Evolutionary conservation across 1,139 yeast species (phyloP).

Genomic region (Lodderomyces elongisporus): DNA sequence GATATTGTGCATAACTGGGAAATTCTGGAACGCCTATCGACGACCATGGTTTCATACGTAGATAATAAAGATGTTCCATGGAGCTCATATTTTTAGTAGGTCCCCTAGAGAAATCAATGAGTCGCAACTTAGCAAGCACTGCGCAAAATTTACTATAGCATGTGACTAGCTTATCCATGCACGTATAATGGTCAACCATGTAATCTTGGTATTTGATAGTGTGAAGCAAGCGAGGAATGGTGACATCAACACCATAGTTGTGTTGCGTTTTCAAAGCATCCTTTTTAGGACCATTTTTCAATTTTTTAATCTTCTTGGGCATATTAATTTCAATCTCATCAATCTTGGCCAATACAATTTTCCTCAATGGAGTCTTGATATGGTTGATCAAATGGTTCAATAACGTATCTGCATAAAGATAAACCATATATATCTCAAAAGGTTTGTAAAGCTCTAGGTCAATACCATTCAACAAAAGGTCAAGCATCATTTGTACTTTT

Average conservation of each 20-base stretch:
- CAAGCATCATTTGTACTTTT: constrained; percentile 67
- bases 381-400: constrained; percentile 46
- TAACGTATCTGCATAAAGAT: constrained; percentile 62
- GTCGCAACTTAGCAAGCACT: constrained; percentile 20
- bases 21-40: constrained; percentile 75
- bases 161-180: constrained; percentile 31
- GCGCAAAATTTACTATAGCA: constrained; percentile 20
- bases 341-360: constrained; percentile 33
- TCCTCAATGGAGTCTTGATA: constrained; percentile 40
- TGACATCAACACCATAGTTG: constrained; percentile 15
- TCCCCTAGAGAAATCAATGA: constrained; percentile 27
- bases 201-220: constrained; percentile 16
- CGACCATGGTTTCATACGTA: constrained; percentile 79
- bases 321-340: constrained; percentile 27
- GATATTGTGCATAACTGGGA: constrained; percentile 43
- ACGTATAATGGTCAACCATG: constrained; percentile 30
- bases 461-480: constrained; percentile 69
- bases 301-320: constrained; percentile 46
- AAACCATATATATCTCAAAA: constrained; percentile 65
- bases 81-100: constrained; percentile 37
- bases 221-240: constrained; percentile 22
- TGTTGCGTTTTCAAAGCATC: constrained; percentile 24
- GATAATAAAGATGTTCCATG: constrained; percentile 50
- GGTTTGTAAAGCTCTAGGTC: constrained; percentile 69
- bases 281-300: constrained; percentile 40